These are phyloP conservation scores for Conticribra weissflogii DNA, from an alignment of 108 stramenopile species.

Conservation along the genomic window DNA sequence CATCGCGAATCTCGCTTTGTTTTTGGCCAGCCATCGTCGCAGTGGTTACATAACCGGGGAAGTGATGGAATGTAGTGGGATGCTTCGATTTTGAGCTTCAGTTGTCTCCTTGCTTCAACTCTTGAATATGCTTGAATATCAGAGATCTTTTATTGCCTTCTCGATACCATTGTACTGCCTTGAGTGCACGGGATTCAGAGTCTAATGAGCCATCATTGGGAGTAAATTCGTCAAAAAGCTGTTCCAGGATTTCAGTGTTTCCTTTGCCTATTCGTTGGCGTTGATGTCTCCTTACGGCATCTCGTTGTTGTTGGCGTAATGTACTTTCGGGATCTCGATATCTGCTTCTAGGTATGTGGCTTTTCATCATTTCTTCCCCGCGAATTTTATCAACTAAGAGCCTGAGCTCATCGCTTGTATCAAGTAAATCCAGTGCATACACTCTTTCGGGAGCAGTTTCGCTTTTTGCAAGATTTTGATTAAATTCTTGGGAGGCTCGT, in stretches of 20 bases:
- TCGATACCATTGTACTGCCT: constrained; percentile 22
- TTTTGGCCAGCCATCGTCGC: constrained; percentile 62
- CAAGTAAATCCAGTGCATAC: constrained; percentile 13
- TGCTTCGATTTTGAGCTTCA: constrained; percentile 55
- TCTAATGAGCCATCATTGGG: constrained; percentile 6
- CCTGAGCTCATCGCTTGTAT: constrained; percentile 16
- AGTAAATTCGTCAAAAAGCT: constrained; percentile 7
- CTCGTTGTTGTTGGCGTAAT: constrained; percentile 10
- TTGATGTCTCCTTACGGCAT: constrained; percentile 3
- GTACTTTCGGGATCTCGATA: background rate
- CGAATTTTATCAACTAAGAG: too few species aligned
- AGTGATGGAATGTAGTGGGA: constrained; percentile 66
- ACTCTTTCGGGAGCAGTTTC: background rate
- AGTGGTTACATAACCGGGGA: constrained; percentile 81
- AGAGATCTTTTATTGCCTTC: constrained; percentile 18
- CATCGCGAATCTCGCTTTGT: constrained; percentile 62
- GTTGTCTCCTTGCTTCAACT: background rate
- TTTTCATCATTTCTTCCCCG: too few species aligned
- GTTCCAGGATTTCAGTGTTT: constrained; percentile 1
- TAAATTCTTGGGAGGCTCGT: too few species aligned
- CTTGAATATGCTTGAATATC: constrained; percentile 6
- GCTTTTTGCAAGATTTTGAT: background rate
- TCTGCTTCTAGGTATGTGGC: too few species aligned
- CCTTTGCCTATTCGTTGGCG: background rate
- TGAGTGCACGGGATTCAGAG: constrained; percentile 6